Base-by-base conservation (phyloP, 371 early-diverging fungal genomes). In the Mortierella sp. region DNA sequence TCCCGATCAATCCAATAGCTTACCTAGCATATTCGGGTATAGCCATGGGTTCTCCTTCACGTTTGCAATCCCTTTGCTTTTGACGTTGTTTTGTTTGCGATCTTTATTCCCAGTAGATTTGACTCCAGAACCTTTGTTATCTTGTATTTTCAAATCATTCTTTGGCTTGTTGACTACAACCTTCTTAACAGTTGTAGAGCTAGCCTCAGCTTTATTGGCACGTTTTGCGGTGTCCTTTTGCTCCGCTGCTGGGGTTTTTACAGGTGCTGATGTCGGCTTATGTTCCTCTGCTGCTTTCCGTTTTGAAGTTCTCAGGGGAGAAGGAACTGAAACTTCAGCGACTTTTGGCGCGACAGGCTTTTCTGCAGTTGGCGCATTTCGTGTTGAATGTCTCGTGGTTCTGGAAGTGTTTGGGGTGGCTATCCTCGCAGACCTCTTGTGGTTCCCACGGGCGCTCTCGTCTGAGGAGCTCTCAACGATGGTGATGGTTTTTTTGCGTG, bases 1-100 rank as follows among this genome's bases (percentile, higher is more conserved):
- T n/a, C n/a, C n/a, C n/a, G n/a, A 15, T 22, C 26, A 8, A 29
- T 0, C 43, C 17, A 15, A 15, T 17, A 43, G 9, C 37, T 35
- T 68, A 68, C 69, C 69, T 29, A 68, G 57, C 4, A 68, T 22
- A 34, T 62, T 31, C 62, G 69, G 69, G 40, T 68, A 61, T 29
- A 68, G 23, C 69, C 69, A 68, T 0, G 43, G 22, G 35, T 31
- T 17, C 7, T 32, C 45, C 9, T 23, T 2, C 9, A 7, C 22
- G 7, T 1, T 53, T 6, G 10, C 28, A 8, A 6, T 23, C 6
- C 9, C 9, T 22, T 53, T 53, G 3, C 53, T 53, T 29, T 43
- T 45, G 55, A 12, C 22, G 19, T 7, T 63, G 53, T 5, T 47
- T 37, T 34, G 19, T 43, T 47, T 35, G 31, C 15, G 31, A 5